These are phyloP conservation scores for Russula vinacea DNA, from an alignment of 768 basidiomycete genomes.

Conservation along the genomic window DNA sequence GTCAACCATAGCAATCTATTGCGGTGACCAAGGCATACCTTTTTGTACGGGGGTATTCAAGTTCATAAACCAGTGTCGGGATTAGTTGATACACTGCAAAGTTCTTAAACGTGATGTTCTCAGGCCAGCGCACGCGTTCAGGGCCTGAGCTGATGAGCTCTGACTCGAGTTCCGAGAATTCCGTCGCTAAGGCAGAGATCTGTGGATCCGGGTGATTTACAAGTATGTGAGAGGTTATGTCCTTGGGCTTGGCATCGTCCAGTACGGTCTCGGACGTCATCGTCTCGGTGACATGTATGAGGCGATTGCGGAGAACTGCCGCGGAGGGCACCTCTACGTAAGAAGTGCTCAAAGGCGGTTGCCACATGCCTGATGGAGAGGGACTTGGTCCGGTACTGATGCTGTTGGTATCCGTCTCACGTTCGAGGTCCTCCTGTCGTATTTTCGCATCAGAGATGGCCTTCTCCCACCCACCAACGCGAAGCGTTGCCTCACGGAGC, in stretches of 20 bases:
- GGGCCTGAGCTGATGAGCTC: constrained; percentile 77
- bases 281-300: constrained; percentile 34
- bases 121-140: constrained; percentile 69
- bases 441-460: constrained; percentile 52
- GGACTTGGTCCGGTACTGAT: constrained; percentile 21
- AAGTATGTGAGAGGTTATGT: constrained; percentile 46
- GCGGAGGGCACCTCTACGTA: constrained; percentile 55
- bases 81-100: constrained; percentile 84
- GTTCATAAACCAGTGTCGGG: constrained; percentile 92
- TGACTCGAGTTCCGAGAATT: constrained; percentile 69
- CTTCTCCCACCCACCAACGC: constrained; percentile 64
- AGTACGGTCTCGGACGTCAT: background rate
- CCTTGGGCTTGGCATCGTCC: constrained; percentile 25
- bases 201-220: constrained; percentile 61
- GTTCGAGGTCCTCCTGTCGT: constrained; percentile 44
- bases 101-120: constrained; percentile 77
- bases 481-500: constrained; percentile 48
- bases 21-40: constrained; percentile 45
- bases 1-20: background rate
- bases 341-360: constrained; percentile 44
- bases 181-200: constrained; percentile 67
- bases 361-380: constrained; percentile 42
- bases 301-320: constrained; percentile 54
- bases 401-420: constrained; percentile 32
- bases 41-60: constrained; percentile 92